A percentile compares a stretch with the other conserved stretches of the same genome.
phyloP scores from a whole-genome alignment of 106 monocot species.

The Dendrobium catenatum region DNA sequence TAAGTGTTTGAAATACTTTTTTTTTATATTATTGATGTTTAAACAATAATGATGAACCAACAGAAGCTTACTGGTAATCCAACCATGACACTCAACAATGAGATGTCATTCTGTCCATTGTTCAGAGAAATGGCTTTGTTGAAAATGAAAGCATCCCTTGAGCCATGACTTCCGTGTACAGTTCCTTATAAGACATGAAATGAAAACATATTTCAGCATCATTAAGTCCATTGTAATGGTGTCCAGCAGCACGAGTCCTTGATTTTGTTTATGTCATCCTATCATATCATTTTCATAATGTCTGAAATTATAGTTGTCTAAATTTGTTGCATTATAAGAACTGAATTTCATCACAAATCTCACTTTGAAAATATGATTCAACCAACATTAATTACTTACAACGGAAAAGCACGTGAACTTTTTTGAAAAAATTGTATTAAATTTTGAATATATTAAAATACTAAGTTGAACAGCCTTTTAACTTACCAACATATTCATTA shows the following conservation, averaged over 20 bases:
- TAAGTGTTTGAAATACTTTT: too few relatives aligned
- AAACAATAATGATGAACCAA: neutral
- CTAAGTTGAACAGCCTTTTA: neutral
- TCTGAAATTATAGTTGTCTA: neutral
- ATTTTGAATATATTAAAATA: too few relatives aligned
- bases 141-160: conserved; percentile 8
- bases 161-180: conserved; percentile 38
- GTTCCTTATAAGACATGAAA: conserved; percentile 35
- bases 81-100: conserved; percentile 85
- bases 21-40: neutral
- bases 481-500: conserved; percentile 52
- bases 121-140: conserved; percentile 32
- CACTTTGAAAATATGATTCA: neutral
- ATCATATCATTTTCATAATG: neutral
- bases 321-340: too few relatives aligned
- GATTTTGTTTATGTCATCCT: neutral
- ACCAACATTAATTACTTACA: neutral
- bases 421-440: neutral
- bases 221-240: neutral
- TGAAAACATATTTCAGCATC: neutral
- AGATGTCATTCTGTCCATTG: conserved; percentile 59
- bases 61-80: conserved; percentile 61
- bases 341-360: too few relatives aligned
- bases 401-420: neutral
- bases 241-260: too few relatives aligned